Conservation (phyloP, 371 early-diverging fungal genomes). For the Umbelopsis sp. region DNA sequence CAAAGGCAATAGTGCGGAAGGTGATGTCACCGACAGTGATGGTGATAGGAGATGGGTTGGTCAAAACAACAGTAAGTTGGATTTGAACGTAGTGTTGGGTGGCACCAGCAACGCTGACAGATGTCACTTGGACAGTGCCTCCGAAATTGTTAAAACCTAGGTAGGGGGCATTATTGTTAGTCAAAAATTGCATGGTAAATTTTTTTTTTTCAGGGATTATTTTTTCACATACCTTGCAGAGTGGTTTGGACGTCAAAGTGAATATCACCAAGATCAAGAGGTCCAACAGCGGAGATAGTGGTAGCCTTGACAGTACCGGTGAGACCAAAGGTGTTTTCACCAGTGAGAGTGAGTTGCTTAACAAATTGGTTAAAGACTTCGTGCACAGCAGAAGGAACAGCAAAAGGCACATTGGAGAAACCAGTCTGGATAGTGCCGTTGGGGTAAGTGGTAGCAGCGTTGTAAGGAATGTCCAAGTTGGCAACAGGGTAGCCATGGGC, state of each 20-base stretch:
- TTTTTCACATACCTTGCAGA: constrained; percentile 46
- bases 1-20: constrained; percentile 44
- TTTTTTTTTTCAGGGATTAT: too few species aligned
- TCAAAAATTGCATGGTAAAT: not conserved
- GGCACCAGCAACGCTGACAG: constrained; percentile 46
- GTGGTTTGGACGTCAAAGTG: constrained; percentile 49
- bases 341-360: constrained; percentile 43
- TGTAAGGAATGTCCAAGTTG: constrained; percentile 49
- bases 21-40: constrained; percentile 54
- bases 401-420: constrained; percentile 54
- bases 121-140: constrained; percentile 44
- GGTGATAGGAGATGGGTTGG: constrained; percentile 59
- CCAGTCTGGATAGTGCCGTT: constrained; percentile 48
- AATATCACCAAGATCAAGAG: constrained; percentile 50
- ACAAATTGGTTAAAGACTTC: constrained; percentile 48
- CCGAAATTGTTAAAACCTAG: constrained; percentile 49
- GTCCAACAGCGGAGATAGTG: constrained; percentile 59
- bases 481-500: constrained; percentile 43
- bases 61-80: constrained; percentile 39
- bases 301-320: constrained; percentile 52
- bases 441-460: constrained; percentile 44
- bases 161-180: not conserved
- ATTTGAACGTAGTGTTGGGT: constrained; percentile 40
- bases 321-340: constrained; percentile 50
- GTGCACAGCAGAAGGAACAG: constrained; percentile 34